phyloP scores from a whole-genome alignment of 148 eudicot genomes.

The Nyssa sinensis region DNA sequence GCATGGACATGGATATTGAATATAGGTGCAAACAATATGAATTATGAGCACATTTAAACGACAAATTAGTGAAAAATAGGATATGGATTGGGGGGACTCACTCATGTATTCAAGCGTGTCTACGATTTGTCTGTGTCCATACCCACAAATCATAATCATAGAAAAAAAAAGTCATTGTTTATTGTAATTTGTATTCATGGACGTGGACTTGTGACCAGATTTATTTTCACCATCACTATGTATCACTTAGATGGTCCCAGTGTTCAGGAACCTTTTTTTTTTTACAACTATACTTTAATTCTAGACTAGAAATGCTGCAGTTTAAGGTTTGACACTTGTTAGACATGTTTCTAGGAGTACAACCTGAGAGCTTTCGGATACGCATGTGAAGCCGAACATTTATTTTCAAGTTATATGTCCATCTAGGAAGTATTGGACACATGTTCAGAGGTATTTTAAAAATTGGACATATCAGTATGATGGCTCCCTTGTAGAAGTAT shows the following conservation, averaged over 20 bases:
- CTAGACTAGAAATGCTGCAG: background rate
- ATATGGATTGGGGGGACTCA: too few species aligned
- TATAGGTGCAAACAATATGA: background rate
- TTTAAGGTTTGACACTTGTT: background rate
- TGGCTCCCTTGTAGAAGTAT: too few species aligned
- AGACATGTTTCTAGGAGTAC: background rate
- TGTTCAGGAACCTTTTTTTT: background rate
- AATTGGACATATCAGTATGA: too few species aligned
- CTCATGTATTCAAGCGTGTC: too few species aligned
- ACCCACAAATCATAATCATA: too few species aligned
- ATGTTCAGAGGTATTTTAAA: too few species aligned
- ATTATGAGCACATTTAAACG: background rate
- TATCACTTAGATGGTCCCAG: background rate
- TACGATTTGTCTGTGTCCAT: too few species aligned
- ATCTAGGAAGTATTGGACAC: too few species aligned
- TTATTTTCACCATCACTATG: background rate
- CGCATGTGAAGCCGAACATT: too few species aligned
- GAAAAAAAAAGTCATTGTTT: too few species aligned
- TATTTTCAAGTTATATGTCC: too few species aligned
- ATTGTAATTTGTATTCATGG: background rate
- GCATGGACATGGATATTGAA: background rate
- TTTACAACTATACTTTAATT: background rate
- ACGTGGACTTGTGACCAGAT: background rate
- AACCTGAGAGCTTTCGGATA: background rate
- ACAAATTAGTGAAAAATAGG: too few species aligned